phyloP scores from a whole-genome alignment of 106 monocot genomes.

The Dendrobium officinale region DNA sequence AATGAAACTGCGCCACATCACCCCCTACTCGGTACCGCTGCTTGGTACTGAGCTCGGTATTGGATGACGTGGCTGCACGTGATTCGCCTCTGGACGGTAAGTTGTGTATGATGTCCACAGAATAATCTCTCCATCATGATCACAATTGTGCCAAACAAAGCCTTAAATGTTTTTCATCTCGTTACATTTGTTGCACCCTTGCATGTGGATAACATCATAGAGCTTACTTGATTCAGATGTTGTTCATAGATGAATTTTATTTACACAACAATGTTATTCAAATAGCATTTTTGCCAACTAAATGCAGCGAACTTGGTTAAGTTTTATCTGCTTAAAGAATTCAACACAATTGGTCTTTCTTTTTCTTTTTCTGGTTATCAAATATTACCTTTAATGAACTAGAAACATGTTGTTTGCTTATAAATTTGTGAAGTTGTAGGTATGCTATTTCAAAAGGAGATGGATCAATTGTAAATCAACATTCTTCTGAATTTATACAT shows the following conservation, averaged over 20 bases:
- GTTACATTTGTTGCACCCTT: not conserved
- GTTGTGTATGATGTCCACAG: too few relatives aligned
- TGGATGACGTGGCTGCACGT: too few relatives aligned
- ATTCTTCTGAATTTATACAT: constrained; percentile 7
- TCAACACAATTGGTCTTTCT: not conserved
- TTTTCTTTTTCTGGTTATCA: not conserved
- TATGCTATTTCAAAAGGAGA: not conserved
- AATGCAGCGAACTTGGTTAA: not conserved
- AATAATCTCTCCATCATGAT: too few relatives aligned
- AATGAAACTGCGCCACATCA: too few relatives aligned
- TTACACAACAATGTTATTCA: not conserved
- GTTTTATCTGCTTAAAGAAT: not conserved
- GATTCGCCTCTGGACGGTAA: too few relatives aligned
- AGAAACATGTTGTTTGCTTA: not conserved
- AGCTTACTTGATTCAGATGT: not conserved
- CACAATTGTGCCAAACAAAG: too few relatives aligned
- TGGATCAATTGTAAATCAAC: not conserved
- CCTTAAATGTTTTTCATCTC: not conserved
- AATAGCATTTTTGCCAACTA: not conserved
- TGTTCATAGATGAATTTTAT: not conserved
- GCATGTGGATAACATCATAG: not conserved
- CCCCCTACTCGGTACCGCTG: too few relatives aligned
- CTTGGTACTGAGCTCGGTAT: too few relatives aligned
- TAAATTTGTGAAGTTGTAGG: not conserved
- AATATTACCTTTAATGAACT: too few relatives aligned